Conservation (phyloP, 1,139 yeast genomes). For the Candida albicans region DNA sequence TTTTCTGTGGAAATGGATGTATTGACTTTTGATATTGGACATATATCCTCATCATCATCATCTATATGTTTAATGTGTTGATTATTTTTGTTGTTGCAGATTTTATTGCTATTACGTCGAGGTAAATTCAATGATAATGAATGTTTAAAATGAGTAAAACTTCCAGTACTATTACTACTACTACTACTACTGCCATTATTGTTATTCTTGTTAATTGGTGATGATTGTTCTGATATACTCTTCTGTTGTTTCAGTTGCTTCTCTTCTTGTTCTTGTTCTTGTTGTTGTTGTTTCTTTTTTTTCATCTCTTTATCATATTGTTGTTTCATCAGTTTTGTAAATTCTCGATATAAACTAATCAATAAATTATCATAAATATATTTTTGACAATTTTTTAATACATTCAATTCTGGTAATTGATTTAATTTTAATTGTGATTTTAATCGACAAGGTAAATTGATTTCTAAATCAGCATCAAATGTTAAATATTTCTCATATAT, state of each 20-base stretch:
- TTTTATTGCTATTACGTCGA: no score
- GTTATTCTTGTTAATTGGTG: background rate
- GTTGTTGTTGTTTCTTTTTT: background rate
- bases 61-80: no score
- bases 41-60: constrained; percentile 1
- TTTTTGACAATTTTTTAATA: constrained; percentile 11
- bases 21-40: constrained; percentile 1
- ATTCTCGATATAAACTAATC: constrained; percentile 15
- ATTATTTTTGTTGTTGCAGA: no score
- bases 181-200: no score
- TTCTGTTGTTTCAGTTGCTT: background rate
- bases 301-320: background rate
- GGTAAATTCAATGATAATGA: no score
- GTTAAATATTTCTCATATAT: constrained; percentile 13
- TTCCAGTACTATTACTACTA: no score
- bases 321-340: constrained; percentile 8
- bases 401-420: constrained; percentile 8
- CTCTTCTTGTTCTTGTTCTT: background rate
- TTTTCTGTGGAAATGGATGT: background rate
- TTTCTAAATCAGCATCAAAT: constrained; percentile 14
- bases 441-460: constrained; percentile 15
- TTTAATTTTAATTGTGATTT: constrained; percentile 8
- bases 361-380: constrained; percentile 15
- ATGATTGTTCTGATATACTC: constrained; percentile 1
- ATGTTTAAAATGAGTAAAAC: no score